Conservation (phyloP, 768 basidiomycete genomes). For the Suillus alpinus region DNA sequence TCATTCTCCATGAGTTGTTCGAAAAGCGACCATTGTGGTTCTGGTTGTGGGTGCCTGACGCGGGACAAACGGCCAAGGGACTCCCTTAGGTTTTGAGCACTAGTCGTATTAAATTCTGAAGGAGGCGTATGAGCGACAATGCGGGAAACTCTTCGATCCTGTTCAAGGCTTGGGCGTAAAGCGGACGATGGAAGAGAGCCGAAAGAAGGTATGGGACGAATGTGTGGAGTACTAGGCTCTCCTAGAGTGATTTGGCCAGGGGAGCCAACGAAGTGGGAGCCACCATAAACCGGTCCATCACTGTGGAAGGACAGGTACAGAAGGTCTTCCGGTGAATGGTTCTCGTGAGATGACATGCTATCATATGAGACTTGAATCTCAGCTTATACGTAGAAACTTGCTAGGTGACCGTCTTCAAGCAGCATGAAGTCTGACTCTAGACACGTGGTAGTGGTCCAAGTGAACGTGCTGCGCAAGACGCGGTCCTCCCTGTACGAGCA, state of each 20-base stretch:
- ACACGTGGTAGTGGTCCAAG: not conserved
- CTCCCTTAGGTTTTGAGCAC: slow-evolving; percentile 13
- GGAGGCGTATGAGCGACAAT: slow-evolving; percentile 12
- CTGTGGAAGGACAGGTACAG: slow-evolving; percentile 10
- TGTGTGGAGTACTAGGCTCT: slow-evolving; percentile 14
- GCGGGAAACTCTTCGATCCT: slow-evolving; percentile 8
- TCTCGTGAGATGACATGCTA: not conserved
- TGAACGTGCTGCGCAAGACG: not conserved
- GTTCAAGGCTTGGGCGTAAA: slow-evolving; percentile 6
- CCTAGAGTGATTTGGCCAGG: slow-evolving; percentile 18
- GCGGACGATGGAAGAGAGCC: slow-evolving; percentile 1
- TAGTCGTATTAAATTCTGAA: slow-evolving; percentile 12
- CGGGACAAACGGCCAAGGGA: slow-evolving; percentile 11
- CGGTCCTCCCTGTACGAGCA: too few relatives aligned
- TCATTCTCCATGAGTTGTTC: slow-evolving; percentile 72
- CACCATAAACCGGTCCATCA: slow-evolving; percentile 3
- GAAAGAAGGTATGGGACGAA: slow-evolving; percentile 18
- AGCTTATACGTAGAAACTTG: not conserved
- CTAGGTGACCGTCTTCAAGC: not conserved
- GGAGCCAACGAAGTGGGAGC: slow-evolving; percentile 22
- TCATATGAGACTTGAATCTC: not conserved
- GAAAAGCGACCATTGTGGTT: slow-evolving; percentile 63
- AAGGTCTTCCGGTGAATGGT: not conserved
- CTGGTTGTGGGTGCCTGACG: slow-evolving; percentile 17
- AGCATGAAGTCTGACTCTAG: not conserved